Evolutionary conservation across 148 eudicot species (phyloP).

Genomic region (Camellia lanceoleosa): DNA sequence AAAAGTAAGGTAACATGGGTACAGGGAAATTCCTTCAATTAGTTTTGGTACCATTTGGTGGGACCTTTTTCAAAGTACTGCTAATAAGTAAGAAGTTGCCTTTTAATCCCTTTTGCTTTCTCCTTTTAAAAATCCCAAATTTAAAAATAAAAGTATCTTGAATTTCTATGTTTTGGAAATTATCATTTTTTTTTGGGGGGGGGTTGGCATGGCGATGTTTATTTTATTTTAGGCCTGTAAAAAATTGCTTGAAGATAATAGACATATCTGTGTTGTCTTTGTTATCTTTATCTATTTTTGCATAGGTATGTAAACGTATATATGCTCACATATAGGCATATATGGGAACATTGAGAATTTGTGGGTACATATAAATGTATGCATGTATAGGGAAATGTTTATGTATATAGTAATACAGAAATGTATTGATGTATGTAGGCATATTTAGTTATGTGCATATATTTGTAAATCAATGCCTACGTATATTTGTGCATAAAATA

Average conservation of each 20-base stretch:
- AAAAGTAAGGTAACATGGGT: slow-evolving; percentile 75
- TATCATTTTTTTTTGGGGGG: too few relatives aligned
- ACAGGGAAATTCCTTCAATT: slow-evolving; percentile 1
- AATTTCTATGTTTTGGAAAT: background rate
- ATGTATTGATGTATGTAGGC: too few relatives aligned
- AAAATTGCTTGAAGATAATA: background rate
- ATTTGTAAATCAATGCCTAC: too few relatives aligned
- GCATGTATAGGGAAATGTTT: too few relatives aligned
- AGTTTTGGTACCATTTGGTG: background rate
- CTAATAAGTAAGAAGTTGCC: background rate
- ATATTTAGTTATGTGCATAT: too few relatives aligned
- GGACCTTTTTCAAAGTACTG: background rate
- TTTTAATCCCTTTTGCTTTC: background rate
- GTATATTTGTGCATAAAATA: too few relatives aligned
- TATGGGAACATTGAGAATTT: too few relatives aligned
- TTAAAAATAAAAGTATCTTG: background rate
- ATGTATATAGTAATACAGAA: too few relatives aligned
- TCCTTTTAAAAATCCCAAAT: background rate
- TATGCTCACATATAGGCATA: too few relatives aligned
- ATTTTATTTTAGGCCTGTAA: background rate
- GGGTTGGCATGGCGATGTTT: background rate
- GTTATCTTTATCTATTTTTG: too few relatives aligned
- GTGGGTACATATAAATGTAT: too few relatives aligned
- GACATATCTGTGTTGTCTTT: background rate
- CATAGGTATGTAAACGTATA: too few relatives aligned